Percentiles rank a stretch among this genome's conserved stretches.
Conservation (phyloP, 169 alveolate genomes). For the Ichthyophthirius multifiliis region DNA sequence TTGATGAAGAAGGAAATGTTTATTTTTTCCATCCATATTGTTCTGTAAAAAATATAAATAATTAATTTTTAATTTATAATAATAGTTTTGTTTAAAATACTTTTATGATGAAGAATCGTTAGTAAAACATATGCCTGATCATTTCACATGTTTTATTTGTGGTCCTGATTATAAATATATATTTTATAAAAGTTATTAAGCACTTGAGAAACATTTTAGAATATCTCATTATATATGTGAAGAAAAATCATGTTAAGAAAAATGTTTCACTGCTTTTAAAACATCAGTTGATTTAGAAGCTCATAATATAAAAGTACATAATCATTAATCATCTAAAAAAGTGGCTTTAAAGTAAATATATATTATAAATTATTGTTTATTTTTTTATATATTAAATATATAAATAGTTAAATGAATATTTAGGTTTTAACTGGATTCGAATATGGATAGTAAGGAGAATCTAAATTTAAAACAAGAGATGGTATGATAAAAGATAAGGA, state of each 20-base stretch:
- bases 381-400: background rate
- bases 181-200: constrained; percentile 19
- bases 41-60: background rate
- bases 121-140: constrained; percentile 20
- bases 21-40: constrained; percentile 35
- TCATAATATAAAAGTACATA: constrained; percentile 12
- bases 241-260: constrained; percentile 8
- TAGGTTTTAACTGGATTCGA: constrained; percentile 21
- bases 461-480: background rate
- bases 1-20: constrained; percentile 35
- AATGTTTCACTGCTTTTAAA: constrained; percentile 20
- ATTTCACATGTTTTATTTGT: constrained; percentile 27
- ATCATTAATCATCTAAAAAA: background rate
- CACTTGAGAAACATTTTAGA: constrained; percentile 24
- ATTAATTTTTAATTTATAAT: background rate
- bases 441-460: background rate
- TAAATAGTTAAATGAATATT: background rate
- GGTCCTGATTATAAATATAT: background rate
- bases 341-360: background rate
- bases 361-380: too few species aligned
- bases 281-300: constrained; percentile 22
- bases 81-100: constrained; percentile 18
- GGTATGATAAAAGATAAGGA: constrained; percentile 10
- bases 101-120: constrained; percentile 41
- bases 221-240: constrained; percentile 35